These are phyloP conservation scores for Leavenworthia alabamica DNA, from an alignment of 345 rosid species.

Conservation along the genomic window DNA sequence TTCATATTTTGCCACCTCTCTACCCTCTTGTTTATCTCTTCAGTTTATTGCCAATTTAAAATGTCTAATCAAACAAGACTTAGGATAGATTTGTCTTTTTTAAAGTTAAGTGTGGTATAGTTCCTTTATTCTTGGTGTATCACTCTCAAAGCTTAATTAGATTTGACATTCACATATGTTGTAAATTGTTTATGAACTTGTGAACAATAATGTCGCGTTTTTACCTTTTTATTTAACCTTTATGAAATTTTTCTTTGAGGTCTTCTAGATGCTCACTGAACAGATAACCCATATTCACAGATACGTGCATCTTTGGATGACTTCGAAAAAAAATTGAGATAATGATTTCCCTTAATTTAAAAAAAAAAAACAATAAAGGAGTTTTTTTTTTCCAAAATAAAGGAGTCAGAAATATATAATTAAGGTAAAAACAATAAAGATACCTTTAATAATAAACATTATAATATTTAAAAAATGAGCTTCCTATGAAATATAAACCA, in stretches of 20 bases:
- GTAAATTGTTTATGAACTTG: not conserved
- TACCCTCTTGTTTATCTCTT: not conserved
- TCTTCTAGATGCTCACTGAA: constrained; percentile 23
- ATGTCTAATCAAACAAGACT: not conserved
- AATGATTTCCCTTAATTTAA: constrained; percentile 16
- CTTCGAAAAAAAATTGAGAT: constrained; percentile 20
- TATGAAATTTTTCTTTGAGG: not conserved
- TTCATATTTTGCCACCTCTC: constrained; percentile 21
- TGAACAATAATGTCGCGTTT: not conserved
- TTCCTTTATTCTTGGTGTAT: constrained; percentile 12
- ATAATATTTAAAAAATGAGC: constrained; percentile 10
- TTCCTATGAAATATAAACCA: constrained; percentile 24
- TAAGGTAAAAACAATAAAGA: constrained; percentile 20
- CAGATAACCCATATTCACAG: constrained; percentile 30
- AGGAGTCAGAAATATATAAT: constrained; percentile 11
- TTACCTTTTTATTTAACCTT: no score
- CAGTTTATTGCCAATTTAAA: not conserved
- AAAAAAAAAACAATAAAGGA: constrained; percentile 3
- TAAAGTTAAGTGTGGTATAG: not conserved
- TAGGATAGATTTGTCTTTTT: constrained; percentile 23
- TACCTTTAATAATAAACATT: constrained; percentile 12
- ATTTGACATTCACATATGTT: constrained; percentile 22
- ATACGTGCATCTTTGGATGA: constrained; percentile 25
- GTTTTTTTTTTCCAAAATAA: constrained; percentile 18
- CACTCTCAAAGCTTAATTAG: constrained; percentile 24